Evolutionary conservation across 2,329 filamentous ascomycete species (phyloP).

Genomic region (Aspergillus cejpii): DNA sequence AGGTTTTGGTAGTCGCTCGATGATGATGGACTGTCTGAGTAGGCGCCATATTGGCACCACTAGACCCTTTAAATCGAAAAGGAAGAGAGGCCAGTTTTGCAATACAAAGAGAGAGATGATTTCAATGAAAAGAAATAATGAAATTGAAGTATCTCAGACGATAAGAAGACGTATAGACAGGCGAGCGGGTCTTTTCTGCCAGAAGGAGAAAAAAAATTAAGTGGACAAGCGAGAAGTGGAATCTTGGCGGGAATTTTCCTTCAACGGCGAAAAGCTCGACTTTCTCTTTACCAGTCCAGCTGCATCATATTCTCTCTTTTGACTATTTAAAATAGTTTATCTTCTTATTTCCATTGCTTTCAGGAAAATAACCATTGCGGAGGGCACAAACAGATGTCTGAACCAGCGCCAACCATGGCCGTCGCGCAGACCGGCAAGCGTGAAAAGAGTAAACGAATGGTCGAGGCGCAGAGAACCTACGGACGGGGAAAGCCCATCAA

Average conservation of each 20-base stretch:
- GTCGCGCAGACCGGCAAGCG: constrained; percentile 31
- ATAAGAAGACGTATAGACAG: constrained; percentile 2
- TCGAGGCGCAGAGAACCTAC: constrained; percentile 64
- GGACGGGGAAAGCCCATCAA: constrained; percentile 74
- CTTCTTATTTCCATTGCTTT: too few species aligned
- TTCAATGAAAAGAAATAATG: constrained; percentile 8
- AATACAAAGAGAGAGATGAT: constrained; percentile 10
- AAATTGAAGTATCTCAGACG: constrained; percentile 7
- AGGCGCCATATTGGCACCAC: constrained; percentile 64
- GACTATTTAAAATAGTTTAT: constrained; percentile 6
- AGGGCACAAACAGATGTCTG: constrained; percentile 22
- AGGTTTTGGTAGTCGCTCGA: constrained; percentile 80
- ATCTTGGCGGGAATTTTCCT: constrained; percentile 37
- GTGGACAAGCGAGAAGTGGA: constrained; percentile 33
- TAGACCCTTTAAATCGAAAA: constrained; percentile 73
- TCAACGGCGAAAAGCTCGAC: constrained; percentile 14
- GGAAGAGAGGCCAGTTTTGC: constrained; percentile 54
- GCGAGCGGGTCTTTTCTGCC: constrained; percentile 8
- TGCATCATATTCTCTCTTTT: neutral
- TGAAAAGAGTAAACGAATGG: constrained; percentile 36
- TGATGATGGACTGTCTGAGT: constrained; percentile 66
- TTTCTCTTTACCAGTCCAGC: constrained; percentile 6
- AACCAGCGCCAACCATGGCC: constrained; percentile 24
- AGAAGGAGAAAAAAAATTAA: constrained; percentile 30
- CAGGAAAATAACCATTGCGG: neutral